Evolutionary conservation across 306 rosid genomes (phyloP), one percentile per base, ranked within the genome.

Genomic region (Amphicarpaea edgeworthii): DNA sequence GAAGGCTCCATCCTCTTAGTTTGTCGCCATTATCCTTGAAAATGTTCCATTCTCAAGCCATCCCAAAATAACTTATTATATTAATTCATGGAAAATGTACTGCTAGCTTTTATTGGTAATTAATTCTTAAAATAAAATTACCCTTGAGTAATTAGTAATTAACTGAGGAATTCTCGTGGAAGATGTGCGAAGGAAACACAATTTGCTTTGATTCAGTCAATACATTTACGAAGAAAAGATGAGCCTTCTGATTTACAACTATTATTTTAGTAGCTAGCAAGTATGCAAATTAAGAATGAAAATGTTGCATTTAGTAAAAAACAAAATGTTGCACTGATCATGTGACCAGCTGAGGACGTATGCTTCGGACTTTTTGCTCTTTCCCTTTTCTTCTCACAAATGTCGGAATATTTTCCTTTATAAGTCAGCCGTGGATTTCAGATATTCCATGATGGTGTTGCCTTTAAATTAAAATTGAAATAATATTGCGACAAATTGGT

Each of bases 21-120:
- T 85, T 91, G 97, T 91, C 86, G 19, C 6, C 83, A 87, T 83
- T 87, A 77, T 93, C 90, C 86, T 73, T 67, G 19, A 68, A 90
- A 89, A 81, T 89, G 87, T 83, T 88, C 92, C 90, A 50, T 77
- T 72, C 10, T 78, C 68, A 20, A 73, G 85, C 84, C 83, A 68
- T 73, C 37, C 62, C 41, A 77, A 45, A 68, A 51, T 19, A 41
- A 28, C 28, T 76, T 72, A 24, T 23, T 76, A 53, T 73, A 51
- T 38, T 2, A 6, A n/a, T n/a, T n/a, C n/a, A 8, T 12, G 46
- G 26, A 3, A 83, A 62, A 57, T 63, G 34, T 58, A 45, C 65
- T 42, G 58, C 63, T 65, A 79, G 69, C 83, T 62, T 50, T 43
- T 30, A 41, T 69, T 20, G 34, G 26, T 51, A 47, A 6, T 47